phyloP scores from a whole-genome alignment of 345 rosid species.

The Linum lewisii region DNA sequence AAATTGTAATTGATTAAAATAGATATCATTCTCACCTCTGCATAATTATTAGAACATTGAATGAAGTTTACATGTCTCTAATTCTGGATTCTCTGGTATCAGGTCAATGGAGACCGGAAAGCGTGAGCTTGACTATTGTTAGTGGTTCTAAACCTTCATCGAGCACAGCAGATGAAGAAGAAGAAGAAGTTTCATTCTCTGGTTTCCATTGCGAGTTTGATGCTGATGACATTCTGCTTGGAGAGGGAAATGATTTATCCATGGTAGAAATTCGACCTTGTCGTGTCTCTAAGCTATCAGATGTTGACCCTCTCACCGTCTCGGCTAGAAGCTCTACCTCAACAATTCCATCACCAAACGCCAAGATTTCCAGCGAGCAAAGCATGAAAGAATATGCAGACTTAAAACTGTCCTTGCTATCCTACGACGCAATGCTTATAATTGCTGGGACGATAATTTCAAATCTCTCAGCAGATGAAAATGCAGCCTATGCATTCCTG shows the following conservation, averaged over 20 bases:
- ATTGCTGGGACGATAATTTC: conserved; percentile 33
- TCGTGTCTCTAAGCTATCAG: conserved; percentile 32
- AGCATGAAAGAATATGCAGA: conserved; percentile 80
- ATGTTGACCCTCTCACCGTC: conserved; percentile 19
- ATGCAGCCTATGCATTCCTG: conserved; percentile 52
- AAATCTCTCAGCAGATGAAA: conserved; percentile 34
- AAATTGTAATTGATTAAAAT: neutral
- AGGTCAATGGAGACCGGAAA: conserved; percentile 91
- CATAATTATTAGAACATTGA: neutral
- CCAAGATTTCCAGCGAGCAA: conserved; percentile 39
- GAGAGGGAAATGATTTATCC: conserved; percentile 51
- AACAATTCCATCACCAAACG: conserved; percentile 16
- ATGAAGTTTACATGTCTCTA: conserved; percentile 1
- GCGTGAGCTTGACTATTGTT: conserved; percentile 34
- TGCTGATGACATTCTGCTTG: conserved; percentile 56
- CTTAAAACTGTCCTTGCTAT: conserved; percentile 63
- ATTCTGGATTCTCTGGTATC: conserved; percentile 24
- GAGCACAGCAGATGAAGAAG: conserved; percentile 15
- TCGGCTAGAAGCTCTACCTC: conserved; percentile 19
- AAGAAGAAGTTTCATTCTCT: conserved; percentile 11
- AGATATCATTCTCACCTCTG: neutral
- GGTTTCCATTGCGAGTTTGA: conserved; percentile 47
- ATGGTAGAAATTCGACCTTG: conserved; percentile 67
- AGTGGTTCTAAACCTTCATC: conserved; percentile 17
- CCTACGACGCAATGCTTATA: conserved; percentile 41